Percentiles rank a stretch among this genome's conserved stretches.
Conservation (phyloP, 1,284 basidiomycete species). For the Xanthoconium separans region DNA sequence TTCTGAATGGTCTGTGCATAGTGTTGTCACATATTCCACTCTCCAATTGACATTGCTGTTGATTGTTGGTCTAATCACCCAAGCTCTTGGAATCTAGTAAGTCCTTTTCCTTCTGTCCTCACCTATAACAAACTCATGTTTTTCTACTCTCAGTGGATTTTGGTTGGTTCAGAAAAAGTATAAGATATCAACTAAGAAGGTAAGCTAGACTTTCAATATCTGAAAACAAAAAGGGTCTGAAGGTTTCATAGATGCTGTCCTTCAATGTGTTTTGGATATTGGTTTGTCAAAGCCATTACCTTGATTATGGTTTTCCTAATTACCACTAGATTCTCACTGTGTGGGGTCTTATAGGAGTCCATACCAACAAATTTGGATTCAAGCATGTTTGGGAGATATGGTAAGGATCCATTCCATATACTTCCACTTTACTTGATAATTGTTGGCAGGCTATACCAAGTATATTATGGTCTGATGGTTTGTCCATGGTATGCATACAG, state of each 20-base stretch:
- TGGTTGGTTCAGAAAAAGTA: slow-evolving; percentile 79
- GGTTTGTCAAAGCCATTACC: slow-evolving; percentile 33
- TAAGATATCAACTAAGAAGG: slow-evolving; percentile 70
- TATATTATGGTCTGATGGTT: slow-evolving; percentile 74
- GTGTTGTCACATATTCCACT: slow-evolving; percentile 66
- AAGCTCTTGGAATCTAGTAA: slow-evolving; percentile 75
- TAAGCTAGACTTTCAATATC: slow-evolving; percentile 24
- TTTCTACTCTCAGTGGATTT: slow-evolving; percentile 49
- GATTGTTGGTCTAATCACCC: slow-evolving; percentile 74
- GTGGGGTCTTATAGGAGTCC: slow-evolving; percentile 79
- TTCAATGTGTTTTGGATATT: slow-evolving; percentile 78
- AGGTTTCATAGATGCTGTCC: slow-evolving; percentile 53
- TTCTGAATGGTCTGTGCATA: slow-evolving; percentile 5
- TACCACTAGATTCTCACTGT: slow-evolving; percentile 56
- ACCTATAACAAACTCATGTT: neutral
- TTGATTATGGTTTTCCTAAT: neutral
- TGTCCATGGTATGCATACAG: slow-evolving; percentile 86
- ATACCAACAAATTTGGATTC: slow-evolving; percentile 74
- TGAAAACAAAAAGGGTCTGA: neutral
- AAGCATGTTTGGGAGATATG: slow-evolving; percentile 83
- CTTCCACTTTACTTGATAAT: neutral
- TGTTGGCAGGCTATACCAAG: slow-evolving; percentile 57
- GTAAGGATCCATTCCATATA: slow-evolving; percentile 35
- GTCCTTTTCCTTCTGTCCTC: slow-evolving; percentile 18
- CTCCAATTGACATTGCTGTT: slow-evolving; percentile 67